Conservation (phyloP, 2,329 filamentous ascomycete genomes). For the Neofusicoccum cordaticola region DNA sequence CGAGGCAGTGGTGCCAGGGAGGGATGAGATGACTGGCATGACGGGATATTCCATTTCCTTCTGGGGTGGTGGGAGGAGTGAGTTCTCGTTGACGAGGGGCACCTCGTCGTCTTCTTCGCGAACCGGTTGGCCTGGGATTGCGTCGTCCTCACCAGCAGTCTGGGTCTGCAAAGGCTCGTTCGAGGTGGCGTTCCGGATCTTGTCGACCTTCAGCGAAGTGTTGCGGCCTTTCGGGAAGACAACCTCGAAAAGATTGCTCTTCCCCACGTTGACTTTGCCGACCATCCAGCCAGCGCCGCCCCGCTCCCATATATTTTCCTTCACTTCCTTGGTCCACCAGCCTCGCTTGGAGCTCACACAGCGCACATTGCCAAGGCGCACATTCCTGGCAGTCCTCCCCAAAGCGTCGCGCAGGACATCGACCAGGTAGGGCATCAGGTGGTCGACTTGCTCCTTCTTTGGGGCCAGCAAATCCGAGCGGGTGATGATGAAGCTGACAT, state of each 20-base stretch:
- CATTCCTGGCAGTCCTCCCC: slow-evolving; percentile 61
- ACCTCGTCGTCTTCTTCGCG: neutral
- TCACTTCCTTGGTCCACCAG: slow-evolving; percentile 90
- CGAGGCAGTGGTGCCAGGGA: slow-evolving; percentile 91
- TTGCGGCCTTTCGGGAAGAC: slow-evolving; percentile 72
- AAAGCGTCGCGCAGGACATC: slow-evolving; percentile 75
- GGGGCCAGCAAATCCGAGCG: slow-evolving; percentile 82
- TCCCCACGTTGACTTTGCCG: slow-evolving; percentile 97
- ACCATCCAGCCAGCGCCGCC: slow-evolving; percentile 93
- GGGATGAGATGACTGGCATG: slow-evolving; percentile 80
- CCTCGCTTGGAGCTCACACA: slow-evolving; percentile 81
- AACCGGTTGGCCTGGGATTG: neutral
- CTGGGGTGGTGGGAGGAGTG: slow-evolving; percentile 73
- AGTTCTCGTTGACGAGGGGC: slow-evolving; percentile 26
- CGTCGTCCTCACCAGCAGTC: slow-evolving; percentile 25
- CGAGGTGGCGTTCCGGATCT: slow-evolving; percentile 33
- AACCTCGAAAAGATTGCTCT: slow-evolving; percentile 84
- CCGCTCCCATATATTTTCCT: slow-evolving; percentile 77
- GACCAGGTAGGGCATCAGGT: slow-evolving; percentile 79
- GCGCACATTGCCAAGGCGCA: slow-evolving; percentile 83
- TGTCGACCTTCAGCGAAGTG: slow-evolving; percentile 34
- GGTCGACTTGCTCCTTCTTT: slow-evolving; percentile 77
- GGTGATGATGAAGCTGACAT: slow-evolving; percentile 88
- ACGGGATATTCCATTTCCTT: slow-evolving; percentile 71
- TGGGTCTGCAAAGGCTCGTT: slow-evolving; percentile 21